Conservation (phyloP, 192 early-diverging fungal genomes). For the Phlyctochytrium bullatum region DNA sequence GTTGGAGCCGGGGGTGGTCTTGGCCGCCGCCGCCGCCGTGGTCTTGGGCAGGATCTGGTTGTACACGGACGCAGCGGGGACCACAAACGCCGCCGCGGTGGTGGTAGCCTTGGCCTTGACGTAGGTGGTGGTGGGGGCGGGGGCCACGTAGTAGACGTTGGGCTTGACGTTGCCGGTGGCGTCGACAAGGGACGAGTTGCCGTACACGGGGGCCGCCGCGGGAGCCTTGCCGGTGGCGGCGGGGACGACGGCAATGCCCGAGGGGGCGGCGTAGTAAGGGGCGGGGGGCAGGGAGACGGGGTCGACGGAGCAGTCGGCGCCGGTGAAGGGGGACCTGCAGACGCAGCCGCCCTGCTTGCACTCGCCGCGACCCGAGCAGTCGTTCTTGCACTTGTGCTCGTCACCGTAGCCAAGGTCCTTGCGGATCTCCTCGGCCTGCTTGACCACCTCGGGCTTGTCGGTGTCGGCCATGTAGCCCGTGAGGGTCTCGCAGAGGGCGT, state of each 20-base stretch:
- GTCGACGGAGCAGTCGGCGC: conserved; percentile 19
- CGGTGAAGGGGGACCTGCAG: conserved; percentile 11
- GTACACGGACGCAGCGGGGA: too few relatives aligned
- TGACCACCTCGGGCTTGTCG: neutral
- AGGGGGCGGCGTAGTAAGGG: neutral
- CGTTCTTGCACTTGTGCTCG: neutral
- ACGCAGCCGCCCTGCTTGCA: conserved; percentile 10
- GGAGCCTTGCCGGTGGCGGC: conserved; percentile 3
- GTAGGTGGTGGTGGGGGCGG: neutral
- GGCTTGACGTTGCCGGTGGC: neutral
- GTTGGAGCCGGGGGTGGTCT: neutral
- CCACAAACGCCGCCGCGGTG: too few relatives aligned
- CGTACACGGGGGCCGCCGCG: neutral
- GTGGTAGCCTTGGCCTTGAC: neutral
- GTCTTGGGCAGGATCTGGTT: neutral
- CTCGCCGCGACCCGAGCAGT: conserved; percentile 4
- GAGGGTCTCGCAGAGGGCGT: neutral
- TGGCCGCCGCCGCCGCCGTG: neutral
- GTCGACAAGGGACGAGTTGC: neutral
- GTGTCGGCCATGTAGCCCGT: neutral
- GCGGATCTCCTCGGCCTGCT: neutral
- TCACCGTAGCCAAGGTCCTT: conserved; percentile 4
- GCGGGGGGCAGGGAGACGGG: neutral
- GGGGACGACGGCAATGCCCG: neutral
- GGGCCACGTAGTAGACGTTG: neutral